Evolutionary conservation across 2,329 filamentous ascomycete genomes (phyloP), one percentile per base, ranked within the genome.

Genomic region (Pseudopyricularia cyperi): DNA sequence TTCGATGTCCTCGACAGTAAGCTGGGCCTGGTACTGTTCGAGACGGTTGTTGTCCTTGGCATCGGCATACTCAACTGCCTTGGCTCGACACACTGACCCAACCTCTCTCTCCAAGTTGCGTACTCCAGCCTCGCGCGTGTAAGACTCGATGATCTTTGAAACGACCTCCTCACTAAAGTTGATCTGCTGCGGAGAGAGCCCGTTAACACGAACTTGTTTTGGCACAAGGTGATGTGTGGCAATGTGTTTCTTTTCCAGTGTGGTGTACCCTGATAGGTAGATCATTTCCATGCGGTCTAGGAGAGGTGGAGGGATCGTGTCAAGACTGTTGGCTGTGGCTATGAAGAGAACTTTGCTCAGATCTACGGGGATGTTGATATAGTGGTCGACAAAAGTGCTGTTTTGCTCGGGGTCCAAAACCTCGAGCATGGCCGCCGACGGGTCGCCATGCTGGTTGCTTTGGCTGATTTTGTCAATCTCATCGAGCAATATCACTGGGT

Each of bases 211-310:
- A 61, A 97, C 84, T 66, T 98, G 93, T 71, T 97, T 98, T 12
- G 93, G 93, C 19, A 98, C 83, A n/a, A 98, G 75, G 67, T 98
- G 93, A 59, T 86, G 85, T 60, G 83, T 82, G 15, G 93, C 91
- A 63, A 98, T 98, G 65, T 96, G 89, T 53, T 89, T 81, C 73
- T 98, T 98, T 73, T 98, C 93, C 17, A 97, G 77, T 6, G 90
- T 96, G 0, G 93, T 98, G 71, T 98, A 98, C 58, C 93, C 93
- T 2, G 89, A 88, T 22, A 98, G 79, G 57, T 87, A 80, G 52
- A 98, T 95, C 7, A 85, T 95, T 70, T 98, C 93, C 91, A 98
- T 96, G 54, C 93, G 85, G 68, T 98, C 93, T 12, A 98, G 76
- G 3, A 98, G 73, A 17, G 93, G 90, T n/a, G 89, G 76, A 2